Conservation (phyloP, 176 grass and related monocot genomes). For the Ensete ventricosum region DNA sequence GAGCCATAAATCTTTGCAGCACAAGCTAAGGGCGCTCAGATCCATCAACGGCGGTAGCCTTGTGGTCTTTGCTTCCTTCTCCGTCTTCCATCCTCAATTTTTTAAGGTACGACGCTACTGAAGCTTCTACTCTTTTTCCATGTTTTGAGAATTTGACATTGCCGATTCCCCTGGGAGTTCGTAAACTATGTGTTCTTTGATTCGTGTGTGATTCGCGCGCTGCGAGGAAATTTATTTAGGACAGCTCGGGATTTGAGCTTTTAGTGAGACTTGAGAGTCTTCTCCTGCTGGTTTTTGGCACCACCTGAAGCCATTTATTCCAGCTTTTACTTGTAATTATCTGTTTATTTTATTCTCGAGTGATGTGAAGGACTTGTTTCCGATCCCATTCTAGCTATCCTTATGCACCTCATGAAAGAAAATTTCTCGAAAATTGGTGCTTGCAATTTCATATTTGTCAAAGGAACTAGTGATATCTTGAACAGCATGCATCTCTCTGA, state of each 20-base stretch:
- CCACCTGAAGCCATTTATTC: not conserved
- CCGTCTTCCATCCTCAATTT: not conserved
- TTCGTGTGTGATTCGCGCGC: conserved; percentile 1
- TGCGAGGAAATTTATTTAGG: not conserved
- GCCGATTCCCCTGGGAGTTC: not conserved
- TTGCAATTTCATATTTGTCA: too few relatives aligned
- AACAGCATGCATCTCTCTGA: too few relatives aligned
- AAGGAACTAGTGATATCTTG: too few relatives aligned
- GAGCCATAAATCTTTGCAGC: not conserved
- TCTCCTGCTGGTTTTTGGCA: not conserved
- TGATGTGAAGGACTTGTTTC: not conserved
- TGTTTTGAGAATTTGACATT: not conserved
- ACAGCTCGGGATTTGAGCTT: not conserved
- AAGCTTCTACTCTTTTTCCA: not conserved
- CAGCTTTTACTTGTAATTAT: not conserved
- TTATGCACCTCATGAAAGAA: too few relatives aligned
- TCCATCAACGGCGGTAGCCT: not conserved
- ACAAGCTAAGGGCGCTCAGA: not conserved
- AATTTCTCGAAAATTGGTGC: too few relatives aligned
- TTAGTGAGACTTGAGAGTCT: not conserved
- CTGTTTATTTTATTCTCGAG: not conserved
- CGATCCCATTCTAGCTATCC: too few relatives aligned
- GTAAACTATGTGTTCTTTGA: not conserved
- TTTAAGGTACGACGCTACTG: not conserved
- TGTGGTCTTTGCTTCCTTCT: not conserved